Evolutionary conservation across 1,284 basidiomycete genomes (phyloP), one percentile per base, ranked within the genome.

Genomic region (Melanopsichium pennsylvanicum): DNA sequence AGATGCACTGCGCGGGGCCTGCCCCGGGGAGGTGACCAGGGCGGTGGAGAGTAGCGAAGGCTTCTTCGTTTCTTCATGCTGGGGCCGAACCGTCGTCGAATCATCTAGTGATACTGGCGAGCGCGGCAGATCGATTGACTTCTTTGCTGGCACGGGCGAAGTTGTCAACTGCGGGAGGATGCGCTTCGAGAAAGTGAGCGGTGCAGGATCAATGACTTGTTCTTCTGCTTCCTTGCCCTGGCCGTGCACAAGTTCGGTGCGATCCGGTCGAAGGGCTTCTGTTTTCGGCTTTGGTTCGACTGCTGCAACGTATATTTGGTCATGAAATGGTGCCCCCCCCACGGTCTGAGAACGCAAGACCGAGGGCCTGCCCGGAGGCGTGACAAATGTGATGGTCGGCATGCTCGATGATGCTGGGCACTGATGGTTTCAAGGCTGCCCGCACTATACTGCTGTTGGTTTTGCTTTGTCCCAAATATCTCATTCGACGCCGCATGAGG

Each of bases 141-240:
- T 48, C 5, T 35, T 23, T 13, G 31, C 45, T 29, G 63, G 26
- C 21, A 61, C 57, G n/a, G 63, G 63, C 25, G 57, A 67, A 2
- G 63, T 57, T 9, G 63, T 61, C 13, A 61, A 25, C 16, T 38
- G 42, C 18, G 48, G 36, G n/a, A 58, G 42, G n/a, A 41, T 40
- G 50, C 64, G 64, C 48, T 62, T 68, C n/a, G 45, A 38, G 15
- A 68, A 68, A 4, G 23, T 50, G 21, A 68, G 40, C 4, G 64
- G 64, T 12, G 22, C 32, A 19, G 37, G 44, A n/a, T n/a, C n/a
- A n/a, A n/a, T n/a, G n/a, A n/a, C n/a, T n/a, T n/a, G n/a, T n/a
- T n/a, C n/a, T n/a, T 61, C 36, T 8, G 23, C 10, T 12, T 9
- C 5, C 16, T 45, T 18, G 19, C 35, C 18, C 13, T 13, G n/a